Conservation (phyloP, 805 yeast species). For the Cyberlindnera saturnus region DNA sequence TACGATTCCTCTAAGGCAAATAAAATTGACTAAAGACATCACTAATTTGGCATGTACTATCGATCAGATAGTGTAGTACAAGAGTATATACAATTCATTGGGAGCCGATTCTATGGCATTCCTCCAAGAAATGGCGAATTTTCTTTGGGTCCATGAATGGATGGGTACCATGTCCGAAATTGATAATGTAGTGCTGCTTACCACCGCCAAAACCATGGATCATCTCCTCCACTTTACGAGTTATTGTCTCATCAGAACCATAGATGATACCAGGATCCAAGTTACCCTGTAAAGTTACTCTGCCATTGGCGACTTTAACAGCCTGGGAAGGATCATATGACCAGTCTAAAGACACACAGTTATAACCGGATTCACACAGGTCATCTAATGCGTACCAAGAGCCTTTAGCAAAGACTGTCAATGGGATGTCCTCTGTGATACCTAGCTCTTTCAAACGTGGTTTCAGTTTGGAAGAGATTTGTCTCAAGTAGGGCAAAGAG, state of each 20-base stretch:
- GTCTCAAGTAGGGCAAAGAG: constrained; percentile 79
- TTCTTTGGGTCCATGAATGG: constrained; percentile 96
- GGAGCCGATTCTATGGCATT: constrained; percentile 76
- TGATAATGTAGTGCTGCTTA: constrained; percentile 82
- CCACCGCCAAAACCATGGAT: constrained; percentile 92
- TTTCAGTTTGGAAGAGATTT: constrained; percentile 68
- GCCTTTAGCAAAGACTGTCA: constrained; percentile 90
- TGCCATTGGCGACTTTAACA: constrained; percentile 60
- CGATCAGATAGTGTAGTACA: no score
- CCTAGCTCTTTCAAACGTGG: constrained; percentile 66
- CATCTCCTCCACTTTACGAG: constrained; percentile 81
- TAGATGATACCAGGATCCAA: constrained; percentile 93
- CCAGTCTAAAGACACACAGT: constrained; percentile 94
- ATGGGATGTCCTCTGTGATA: constrained; percentile 64
- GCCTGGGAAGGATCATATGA: constrained; percentile 80
- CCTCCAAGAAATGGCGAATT: constrained; percentile 77
- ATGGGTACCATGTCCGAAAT: constrained; percentile 97
- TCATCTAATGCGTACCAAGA: constrained; percentile 95
- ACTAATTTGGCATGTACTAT: no score
- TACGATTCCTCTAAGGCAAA: neutral
- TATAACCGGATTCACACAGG: constrained; percentile 74
- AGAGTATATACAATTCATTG: constrained; percentile 18
- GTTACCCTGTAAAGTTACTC: constrained; percentile 90
- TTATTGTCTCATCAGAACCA: constrained; percentile 78
- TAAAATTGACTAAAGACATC: no score